A percentile compares a stretch with the other conserved stretches of the same genome.
Conservation (phyloP, 345 rosid genomes). For the Populus simonii region DNA sequence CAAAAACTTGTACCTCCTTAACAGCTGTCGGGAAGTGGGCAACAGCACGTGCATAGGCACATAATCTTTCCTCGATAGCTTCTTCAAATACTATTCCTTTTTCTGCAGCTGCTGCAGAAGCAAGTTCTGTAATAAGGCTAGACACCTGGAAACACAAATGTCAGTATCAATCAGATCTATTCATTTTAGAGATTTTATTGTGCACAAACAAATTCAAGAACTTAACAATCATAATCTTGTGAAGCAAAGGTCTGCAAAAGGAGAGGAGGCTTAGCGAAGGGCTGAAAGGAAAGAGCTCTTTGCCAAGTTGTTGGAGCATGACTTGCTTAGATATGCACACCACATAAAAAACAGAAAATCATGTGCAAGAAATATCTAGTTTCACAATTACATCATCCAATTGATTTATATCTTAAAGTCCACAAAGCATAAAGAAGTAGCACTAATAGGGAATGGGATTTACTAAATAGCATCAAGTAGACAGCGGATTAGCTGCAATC, state of each 20-base stretch:
- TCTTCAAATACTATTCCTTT: conserved; percentile 72
- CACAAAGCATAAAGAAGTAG: background rate
- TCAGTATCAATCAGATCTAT: background rate
- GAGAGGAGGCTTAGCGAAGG: background rate
- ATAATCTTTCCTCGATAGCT: conserved; percentile 73
- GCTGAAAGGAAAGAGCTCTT: background rate
- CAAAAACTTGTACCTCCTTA: conserved; percentile 55
- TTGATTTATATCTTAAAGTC: background rate
- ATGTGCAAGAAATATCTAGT: background rate
- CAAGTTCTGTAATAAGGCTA: conserved; percentile 74
- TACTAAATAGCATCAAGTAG: background rate
- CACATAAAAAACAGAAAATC: background rate
- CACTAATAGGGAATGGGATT: background rate
- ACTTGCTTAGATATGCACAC: background rate
- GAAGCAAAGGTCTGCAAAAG: background rate
- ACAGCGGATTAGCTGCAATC: background rate
- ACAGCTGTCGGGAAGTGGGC: conserved; percentile 93
- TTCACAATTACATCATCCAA: background rate
- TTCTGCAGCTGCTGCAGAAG: conserved; percentile 71
- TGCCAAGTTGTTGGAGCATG: background rate
- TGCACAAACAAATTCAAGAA: background rate
- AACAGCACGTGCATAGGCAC: conserved; percentile 92
- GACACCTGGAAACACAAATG: conserved; percentile 49
- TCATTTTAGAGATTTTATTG: background rate
- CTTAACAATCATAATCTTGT: background rate